Percentiles rank a stretch among this genome's conserved stretches.
These are phyloP conservation scores for Calophaca sinica DNA, from an alignment of 306 rosid genomes.

Conservation along the genomic window DNA sequence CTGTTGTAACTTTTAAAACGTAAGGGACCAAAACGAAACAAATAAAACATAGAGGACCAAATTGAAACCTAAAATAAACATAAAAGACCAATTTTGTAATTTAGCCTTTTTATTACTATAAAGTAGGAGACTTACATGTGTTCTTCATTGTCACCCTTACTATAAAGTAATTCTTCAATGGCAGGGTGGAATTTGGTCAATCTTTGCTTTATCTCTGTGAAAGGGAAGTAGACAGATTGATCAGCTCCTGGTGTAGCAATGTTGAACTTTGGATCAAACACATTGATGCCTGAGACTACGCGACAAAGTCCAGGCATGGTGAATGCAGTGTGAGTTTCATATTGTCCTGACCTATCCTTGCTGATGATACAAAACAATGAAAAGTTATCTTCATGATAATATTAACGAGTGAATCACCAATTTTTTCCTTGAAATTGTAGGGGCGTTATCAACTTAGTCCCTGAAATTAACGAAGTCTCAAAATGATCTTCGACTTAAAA, in stretches of 20 bases:
- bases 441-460: too few relatives aligned
- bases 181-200: constrained; percentile 47
- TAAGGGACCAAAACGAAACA: too few relatives aligned
- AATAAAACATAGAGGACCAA: too few relatives aligned
- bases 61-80: too few relatives aligned
- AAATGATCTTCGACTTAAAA: too few relatives aligned
- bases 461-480: too few relatives aligned
- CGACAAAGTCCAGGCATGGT: constrained; percentile 92
- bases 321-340: constrained; percentile 82
- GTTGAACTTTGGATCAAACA: constrained; percentile 92
- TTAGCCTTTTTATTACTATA: background rate
- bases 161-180: constrained; percentile 59
- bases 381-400: constrained; percentile 11
- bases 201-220: constrained; percentile 50
- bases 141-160: constrained; percentile 51
- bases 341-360: constrained; percentile 80
- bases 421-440: too few relatives aligned
- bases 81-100: too few relatives aligned
- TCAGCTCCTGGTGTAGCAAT: constrained; percentile 98
- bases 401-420: background rate
- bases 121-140: constrained; percentile 51
- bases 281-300: constrained; percentile 78
- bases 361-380: constrained; percentile 51
- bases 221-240: constrained; percentile 84
- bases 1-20: too few relatives aligned